Evolutionary conservation across 371 early-diverging fungal genomes (phyloP).

Genomic region (Mucor velutinosus): DNA sequence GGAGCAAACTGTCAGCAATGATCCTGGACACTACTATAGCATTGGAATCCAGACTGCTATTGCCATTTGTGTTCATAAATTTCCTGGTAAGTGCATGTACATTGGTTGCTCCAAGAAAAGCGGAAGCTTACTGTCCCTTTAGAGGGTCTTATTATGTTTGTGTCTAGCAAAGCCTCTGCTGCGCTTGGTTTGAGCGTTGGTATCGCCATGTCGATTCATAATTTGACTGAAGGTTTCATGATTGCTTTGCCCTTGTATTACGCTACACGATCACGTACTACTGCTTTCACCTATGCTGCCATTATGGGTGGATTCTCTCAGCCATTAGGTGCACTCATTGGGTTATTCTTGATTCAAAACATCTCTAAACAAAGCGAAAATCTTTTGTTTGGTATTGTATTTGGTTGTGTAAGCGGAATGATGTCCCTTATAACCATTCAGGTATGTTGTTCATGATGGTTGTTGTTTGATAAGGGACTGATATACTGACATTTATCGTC

Average conservation of each 20-base stretch:
- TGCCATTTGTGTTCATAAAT: slow-evolving; percentile 80
- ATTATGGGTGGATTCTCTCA: slow-evolving; percentile 69
- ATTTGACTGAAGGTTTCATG: slow-evolving; percentile 80
- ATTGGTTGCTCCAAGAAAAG: neutral
- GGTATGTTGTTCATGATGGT: slow-evolving; percentile 1
- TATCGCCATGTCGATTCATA: slow-evolving; percentile 78
- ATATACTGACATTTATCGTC: neutral
- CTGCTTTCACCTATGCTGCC: slow-evolving; percentile 66
- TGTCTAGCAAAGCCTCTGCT: slow-evolving; percentile 63
- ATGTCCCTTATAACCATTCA: slow-evolving; percentile 65
- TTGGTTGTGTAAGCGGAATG: slow-evolving; percentile 70
- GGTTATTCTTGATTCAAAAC: slow-evolving; percentile 46
- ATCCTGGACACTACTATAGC: slow-evolving; percentile 29
- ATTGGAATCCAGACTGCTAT: slow-evolving; percentile 81
- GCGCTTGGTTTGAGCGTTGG: slow-evolving; percentile 70
- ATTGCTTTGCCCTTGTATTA: slow-evolving; percentile 75
- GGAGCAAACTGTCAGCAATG: slow-evolving; percentile 13
- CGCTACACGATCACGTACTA: slow-evolving; percentile 63
- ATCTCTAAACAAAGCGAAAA: slow-evolving; percentile 49
- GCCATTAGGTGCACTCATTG: slow-evolving; percentile 61
- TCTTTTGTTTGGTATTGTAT: slow-evolving; percentile 53
- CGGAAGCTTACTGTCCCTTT: neutral
- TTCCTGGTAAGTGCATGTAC: slow-evolving; percentile 54
- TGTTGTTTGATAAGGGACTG: neutral
- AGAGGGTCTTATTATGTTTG: slow-evolving; percentile 79